Conservation (phyloP, 2,329 filamentous ascomycete species). For the Fusarium incarnatum region DNA sequence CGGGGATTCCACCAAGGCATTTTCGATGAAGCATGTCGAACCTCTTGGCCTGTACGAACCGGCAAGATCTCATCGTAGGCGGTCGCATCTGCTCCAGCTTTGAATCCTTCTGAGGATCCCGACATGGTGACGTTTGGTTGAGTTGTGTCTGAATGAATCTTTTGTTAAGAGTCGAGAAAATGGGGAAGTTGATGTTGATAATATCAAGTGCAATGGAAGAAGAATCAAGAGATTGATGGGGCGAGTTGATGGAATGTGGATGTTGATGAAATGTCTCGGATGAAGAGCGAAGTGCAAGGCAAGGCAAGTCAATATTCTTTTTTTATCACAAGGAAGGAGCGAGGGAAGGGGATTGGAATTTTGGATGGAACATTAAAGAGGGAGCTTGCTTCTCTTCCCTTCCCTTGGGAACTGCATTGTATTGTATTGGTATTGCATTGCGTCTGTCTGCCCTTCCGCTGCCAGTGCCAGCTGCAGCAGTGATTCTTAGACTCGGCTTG, state of each 20-base stretch:
- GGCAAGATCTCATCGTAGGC: constrained; percentile 48
- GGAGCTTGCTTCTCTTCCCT: neutral
- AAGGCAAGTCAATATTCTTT: constrained; percentile 20
- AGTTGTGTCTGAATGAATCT: neutral
- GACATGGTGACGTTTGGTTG: constrained; percentile 17
- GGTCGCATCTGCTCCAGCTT: constrained; percentile 41
- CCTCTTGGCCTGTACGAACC: constrained; percentile 28
- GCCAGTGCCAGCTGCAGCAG: neutral
- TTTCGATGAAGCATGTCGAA: constrained; percentile 41
- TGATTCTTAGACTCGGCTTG: neutral
- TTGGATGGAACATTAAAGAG: constrained; percentile 13
- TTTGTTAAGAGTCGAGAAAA: neutral
- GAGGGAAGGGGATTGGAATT: constrained; percentile 16
- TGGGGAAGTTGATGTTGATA: neutral
- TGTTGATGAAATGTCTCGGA: constrained; percentile 17
- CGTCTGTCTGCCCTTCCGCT: neutral
- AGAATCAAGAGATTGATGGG: constrained; percentile 2
- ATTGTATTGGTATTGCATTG: neutral
- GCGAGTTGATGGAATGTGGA: neutral
- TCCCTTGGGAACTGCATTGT: neutral
- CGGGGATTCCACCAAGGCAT: constrained; percentile 60
- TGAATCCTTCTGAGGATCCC: constrained; percentile 19
- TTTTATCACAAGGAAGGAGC: constrained; percentile 24
- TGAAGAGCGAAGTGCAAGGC: neutral
- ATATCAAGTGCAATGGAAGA: neutral